A percentile compares a stretch with the other conserved stretches of the same genome.
Conservation (phyloP, 768 basidiomycete genomes). For the Clitopilus hobsonii region DNA sequence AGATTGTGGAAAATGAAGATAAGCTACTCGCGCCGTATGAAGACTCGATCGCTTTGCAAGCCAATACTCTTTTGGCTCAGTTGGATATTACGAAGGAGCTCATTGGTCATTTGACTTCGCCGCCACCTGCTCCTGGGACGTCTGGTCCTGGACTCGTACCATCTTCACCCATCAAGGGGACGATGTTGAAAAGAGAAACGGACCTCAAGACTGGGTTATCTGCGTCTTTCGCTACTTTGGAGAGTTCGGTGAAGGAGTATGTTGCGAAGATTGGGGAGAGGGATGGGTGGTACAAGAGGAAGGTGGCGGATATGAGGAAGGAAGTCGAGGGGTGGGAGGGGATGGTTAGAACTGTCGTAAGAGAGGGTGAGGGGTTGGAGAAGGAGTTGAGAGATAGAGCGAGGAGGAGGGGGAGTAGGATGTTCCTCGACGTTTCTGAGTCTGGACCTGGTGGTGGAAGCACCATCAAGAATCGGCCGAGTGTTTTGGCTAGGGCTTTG, state of each 20-base stretch:
- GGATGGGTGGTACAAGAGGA: constrained; percentile 74
- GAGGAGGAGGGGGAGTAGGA: constrained; percentile 53
- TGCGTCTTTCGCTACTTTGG: constrained; percentile 51
- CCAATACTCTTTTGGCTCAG: constrained; percentile 68
- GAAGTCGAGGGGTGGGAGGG: constrained; percentile 78
- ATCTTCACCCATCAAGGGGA: constrained; percentile 20
- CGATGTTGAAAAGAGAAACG: constrained; percentile 9
- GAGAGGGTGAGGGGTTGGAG: constrained; percentile 83
- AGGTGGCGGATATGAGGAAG: constrained; percentile 59
- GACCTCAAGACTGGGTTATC: constrained; percentile 13
- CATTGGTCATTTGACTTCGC: constrained; percentile 36
- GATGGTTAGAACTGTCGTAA: constrained; percentile 79
- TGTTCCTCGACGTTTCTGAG: constrained; percentile 36
- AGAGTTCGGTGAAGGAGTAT: constrained; percentile 62
- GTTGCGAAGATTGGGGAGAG: constrained; percentile 65
- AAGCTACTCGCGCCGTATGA: constrained; percentile 49
- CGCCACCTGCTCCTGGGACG: neutral
- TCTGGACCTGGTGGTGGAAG: constrained; percentile 4
- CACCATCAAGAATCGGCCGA: constrained; percentile 16
- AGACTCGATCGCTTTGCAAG: constrained; percentile 57
- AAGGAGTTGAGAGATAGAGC: constrained; percentile 63
- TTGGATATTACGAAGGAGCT: constrained; percentile 73
- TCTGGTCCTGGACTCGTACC: neutral
- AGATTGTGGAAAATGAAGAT: constrained; percentile 38
- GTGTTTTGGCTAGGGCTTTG: constrained; percentile 7